A percentile compares a stretch with the other conserved stretches of the same genome.
These are phyloP conservation scores for Pistacia vera DNA, from an alignment of 345 rosid genomes.

Conservation along the genomic window DNA sequence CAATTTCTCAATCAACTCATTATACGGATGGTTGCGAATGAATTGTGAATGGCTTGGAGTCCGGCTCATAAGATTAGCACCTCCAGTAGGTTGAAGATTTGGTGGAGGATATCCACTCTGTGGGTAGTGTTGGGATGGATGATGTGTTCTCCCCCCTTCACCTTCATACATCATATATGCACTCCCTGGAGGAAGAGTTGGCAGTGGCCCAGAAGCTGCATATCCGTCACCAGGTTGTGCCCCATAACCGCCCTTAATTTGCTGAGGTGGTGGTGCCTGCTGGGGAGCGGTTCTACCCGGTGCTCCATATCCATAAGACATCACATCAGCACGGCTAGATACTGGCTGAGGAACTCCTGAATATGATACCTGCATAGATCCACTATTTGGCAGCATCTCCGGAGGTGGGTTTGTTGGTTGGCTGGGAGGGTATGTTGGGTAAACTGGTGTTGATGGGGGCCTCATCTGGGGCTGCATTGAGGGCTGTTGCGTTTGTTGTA, in stretches of 20 bases:
- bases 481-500: conserved; percentile 50
- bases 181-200: conserved; percentile 59
- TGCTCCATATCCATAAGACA: conserved; percentile 72
- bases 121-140: conserved; percentile 61
- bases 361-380: conserved; percentile 75
- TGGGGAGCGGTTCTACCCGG: conserved; percentile 58
- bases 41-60: conserved; percentile 53
- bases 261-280: conserved; percentile 64
- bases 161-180: conserved; percentile 75
- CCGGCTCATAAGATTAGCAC: conserved; percentile 43
- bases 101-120: conserved; percentile 67
- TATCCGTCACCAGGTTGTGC: conserved; percentile 68
- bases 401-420: conserved; percentile 62
- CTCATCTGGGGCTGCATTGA: conserved; percentile 67
- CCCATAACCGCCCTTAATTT: conserved; percentile 61
- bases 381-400: conserved; percentile 62
- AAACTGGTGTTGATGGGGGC: conserved; percentile 58
- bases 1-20: conserved; percentile 83
- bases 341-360: conserved; percentile 72
- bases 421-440: conserved; percentile 58
- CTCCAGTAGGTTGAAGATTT: conserved; percentile 33
- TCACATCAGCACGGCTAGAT: conserved; percentile 53
- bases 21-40: conserved; percentile 62
- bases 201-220: conserved; percentile 51
- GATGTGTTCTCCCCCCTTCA: conserved; percentile 64